Percentiles rank a stretch among this genome's conserved stretches.
Evolutionary conservation across 768 basidiomycete species (phyloP).

Genomic region (Coprinopsis sp.): DNA sequence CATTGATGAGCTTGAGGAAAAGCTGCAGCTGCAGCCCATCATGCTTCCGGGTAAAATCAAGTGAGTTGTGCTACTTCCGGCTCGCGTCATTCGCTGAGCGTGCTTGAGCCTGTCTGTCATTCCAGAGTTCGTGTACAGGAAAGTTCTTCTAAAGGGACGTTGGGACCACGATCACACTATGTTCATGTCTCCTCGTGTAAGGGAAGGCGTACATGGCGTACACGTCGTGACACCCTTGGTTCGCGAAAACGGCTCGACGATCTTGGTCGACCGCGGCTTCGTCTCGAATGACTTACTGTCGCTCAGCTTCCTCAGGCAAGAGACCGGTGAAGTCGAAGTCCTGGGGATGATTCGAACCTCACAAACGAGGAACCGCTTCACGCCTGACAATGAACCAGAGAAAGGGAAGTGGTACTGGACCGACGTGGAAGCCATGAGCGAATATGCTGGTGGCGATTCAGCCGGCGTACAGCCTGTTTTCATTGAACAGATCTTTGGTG

Average conservation of each 20-base stretch:
- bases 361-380: conserved; percentile 71
- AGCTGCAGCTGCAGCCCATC: conserved; percentile 76
- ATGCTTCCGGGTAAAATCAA: conserved; percentile 80
- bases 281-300: conserved; percentile 51
- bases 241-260: conserved; percentile 73
- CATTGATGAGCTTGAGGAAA: conserved; percentile 91
- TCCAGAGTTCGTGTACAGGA: conserved; percentile 86
- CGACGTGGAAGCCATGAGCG: conserved; percentile 77
- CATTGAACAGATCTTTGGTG: conserved; percentile 89
- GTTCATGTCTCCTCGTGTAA: conserved; percentile 80
- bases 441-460: conserved; percentile 66
- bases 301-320: conserved; percentile 27
- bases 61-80: conserved; percentile 43
- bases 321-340: conserved; percentile 61
- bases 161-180: conserved; percentile 80
- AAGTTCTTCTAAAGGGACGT: conserved; percentile 70
- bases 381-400: conserved; percentile 80
- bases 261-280: conserved; percentile 93
- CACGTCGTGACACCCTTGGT: conserved; percentile 85
- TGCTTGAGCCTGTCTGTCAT: conserved; percentile 55
- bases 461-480: conserved; percentile 82
- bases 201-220: conserved; percentile 83
- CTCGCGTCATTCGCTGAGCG: conserved; percentile 3
- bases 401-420: conserved; percentile 90
- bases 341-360: conserved; percentile 85